phyloP scores from a whole-genome alignment of 2,329 filamentous ascomycete genomes.

The Pseudopithomyces maydicus region DNA sequence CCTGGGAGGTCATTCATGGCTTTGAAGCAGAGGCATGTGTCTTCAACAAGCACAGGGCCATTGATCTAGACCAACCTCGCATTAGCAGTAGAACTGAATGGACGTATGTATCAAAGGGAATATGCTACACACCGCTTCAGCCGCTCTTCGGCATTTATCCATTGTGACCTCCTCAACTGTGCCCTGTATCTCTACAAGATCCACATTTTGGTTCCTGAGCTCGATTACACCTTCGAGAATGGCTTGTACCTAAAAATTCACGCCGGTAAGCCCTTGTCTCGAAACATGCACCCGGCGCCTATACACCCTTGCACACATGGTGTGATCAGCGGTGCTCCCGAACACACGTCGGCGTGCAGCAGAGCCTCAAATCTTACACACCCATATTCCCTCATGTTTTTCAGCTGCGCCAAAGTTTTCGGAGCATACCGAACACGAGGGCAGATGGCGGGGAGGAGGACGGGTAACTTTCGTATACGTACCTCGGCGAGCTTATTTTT shows the following conservation, averaged over 20 bases:
- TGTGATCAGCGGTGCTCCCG: background rate
- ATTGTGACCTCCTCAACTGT: constrained; percentile 87
- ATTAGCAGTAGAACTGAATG: constrained; percentile 6
- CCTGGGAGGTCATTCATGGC: constrained; percentile 90
- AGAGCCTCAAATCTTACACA: constrained; percentile 6
- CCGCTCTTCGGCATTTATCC: constrained; percentile 85
- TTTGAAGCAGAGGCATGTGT: constrained; percentile 92
- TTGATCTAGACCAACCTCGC: constrained; percentile 61
- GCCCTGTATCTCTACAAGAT: constrained; percentile 89
- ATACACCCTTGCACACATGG: background rate
- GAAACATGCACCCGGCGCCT: background rate
- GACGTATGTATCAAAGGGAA: background rate
- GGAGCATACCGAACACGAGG: constrained; percentile 7
- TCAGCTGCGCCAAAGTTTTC: constrained; percentile 2
- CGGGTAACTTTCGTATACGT: background rate
- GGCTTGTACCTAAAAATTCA: constrained; percentile 64
- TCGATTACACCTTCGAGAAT: constrained; percentile 76
- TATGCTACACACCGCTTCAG: constrained; percentile 66
- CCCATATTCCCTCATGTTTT: background rate
- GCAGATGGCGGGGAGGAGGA: background rate
- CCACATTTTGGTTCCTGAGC: constrained; percentile 74
- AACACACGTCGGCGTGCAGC: constrained; percentile 3
- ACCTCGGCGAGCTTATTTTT: constrained; percentile 85
- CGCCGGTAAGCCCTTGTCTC: background rate
- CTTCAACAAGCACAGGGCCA: constrained; percentile 91